phyloP scores from a whole-genome alignment of 345 rosid species.

The Gynandropsis gynandra region DNA sequence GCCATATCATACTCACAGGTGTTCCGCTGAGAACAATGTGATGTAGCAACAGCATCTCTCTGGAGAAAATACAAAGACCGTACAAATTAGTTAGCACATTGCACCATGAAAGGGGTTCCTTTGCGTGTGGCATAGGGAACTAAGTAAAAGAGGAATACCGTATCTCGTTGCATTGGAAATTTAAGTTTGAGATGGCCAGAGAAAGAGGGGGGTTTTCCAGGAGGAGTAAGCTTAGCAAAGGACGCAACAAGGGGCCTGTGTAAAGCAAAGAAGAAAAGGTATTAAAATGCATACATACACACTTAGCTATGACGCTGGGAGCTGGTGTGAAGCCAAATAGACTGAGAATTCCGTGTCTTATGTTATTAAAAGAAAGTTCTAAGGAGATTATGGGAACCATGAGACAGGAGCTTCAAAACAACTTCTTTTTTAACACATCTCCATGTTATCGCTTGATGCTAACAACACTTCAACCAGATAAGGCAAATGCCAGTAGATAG shows the following conservation, averaged over 20 bases:
- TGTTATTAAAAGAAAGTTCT: not conserved
- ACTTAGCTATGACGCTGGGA: too few species aligned
- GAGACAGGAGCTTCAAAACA: not conserved
- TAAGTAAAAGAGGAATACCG: constrained; percentile 35
- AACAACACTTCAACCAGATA: not conserved
- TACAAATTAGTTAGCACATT: not conserved
- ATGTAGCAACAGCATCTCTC: constrained; percentile 77
- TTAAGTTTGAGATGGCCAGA: constrained; percentile 57
- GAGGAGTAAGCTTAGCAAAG: constrained; percentile 41
- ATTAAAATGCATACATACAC: constrained; percentile 11
- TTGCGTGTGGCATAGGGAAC: constrained; percentile 5
- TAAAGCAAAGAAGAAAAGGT: constrained; percentile 19
- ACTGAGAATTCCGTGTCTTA: not conserved
- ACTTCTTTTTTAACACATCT: not conserved
- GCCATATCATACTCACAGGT: constrained; percentile 85
- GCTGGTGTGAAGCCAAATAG: too few species aligned
- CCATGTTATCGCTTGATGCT: not conserved
- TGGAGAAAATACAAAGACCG: constrained; percentile 23
- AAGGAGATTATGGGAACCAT: not conserved
- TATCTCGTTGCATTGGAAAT: constrained; percentile 44
- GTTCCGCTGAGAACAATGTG: constrained; percentile 88
- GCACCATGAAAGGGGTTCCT: not conserved
- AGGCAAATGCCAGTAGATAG: not conserved
- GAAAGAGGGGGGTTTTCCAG: constrained; percentile 43
- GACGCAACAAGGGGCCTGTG: constrained; percentile 80